Evolutionary conservation across 169 alveolate genomes (phyloP).

Genomic region (Plasmodium knowlesi): DNA sequence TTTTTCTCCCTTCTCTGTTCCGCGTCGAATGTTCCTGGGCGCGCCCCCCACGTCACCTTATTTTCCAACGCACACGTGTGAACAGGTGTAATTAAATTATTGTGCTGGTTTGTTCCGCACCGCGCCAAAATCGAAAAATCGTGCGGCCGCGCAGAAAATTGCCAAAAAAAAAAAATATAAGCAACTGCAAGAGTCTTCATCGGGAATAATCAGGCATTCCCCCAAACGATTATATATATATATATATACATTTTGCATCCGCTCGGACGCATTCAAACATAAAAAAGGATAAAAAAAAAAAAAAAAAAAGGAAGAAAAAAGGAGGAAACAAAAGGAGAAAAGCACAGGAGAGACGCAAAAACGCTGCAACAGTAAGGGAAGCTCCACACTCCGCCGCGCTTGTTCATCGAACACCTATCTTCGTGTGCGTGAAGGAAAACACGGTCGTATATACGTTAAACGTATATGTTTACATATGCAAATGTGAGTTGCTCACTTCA

Average conservation of each 20-base stretch:
- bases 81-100: neutral
- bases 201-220: neutral
- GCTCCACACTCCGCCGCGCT: neutral
- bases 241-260: neutral
- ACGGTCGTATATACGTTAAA: neutral
- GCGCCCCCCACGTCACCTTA: neutral
- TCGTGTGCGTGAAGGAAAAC: neutral
- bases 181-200: neutral
- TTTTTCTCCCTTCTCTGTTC: neutral
- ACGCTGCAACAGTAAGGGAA: neutral
- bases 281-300: neutral
- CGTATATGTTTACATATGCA: neutral
- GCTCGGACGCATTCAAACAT: neutral
- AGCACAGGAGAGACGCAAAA: neutral
- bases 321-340: neutral
- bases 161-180: neutral
- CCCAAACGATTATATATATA: neutral
- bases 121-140: neutral
- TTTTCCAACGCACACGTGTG: neutral
- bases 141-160: neutral
- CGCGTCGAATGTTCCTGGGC: neutral
- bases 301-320: neutral
- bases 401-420: neutral
- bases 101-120: neutral
- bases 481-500: neutral